Evolutionary conservation across 805 yeast genomes (phyloP), one percentile per base, ranked within the genome.

Genomic region (Wickerhamiella qilinensis): DNA sequence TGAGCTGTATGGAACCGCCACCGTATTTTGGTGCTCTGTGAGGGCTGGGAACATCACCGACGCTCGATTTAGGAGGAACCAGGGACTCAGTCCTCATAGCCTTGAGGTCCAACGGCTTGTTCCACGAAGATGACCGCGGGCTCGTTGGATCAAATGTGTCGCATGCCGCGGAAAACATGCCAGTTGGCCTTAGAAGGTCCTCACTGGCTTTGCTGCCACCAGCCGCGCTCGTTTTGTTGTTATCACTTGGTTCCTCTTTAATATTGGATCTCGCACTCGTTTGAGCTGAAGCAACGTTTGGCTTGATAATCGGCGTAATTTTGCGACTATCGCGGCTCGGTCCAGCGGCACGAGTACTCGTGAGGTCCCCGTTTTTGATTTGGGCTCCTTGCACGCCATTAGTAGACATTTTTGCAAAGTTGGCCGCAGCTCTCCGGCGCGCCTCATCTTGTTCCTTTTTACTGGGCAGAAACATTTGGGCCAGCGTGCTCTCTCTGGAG

Each of bases 81-180:
- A 38, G 34, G 31, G 35, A 18, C 9, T 35, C 30, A 8, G 24
- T 39, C 15, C 35, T 28, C 33, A 44, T 16, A 9, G 42, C 39
- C 14, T 40, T 12, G 2, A 41, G 14, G 24, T 46, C 44, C 6
- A 44, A 22, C 6, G 37, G 40, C 24, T 42, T 42, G 29, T 38
- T 21, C 55, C 55, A 51, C 28, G 39, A 41, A 8, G 32, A 35
- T 11, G 54, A 46, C 27, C 39, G 44, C 2, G 54, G 52, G 12
- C 44, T 46, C 45, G 47, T 38, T 15, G 49, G 53, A 33, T 49
- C 53, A 30, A 43, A n/a, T 29, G n/a, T n/a, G n/a, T n/a, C n/a
- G n/a, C n/a, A n/a, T n/a, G n/a, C n/a, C n/a, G n/a, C n/a, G n/a
- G n/a, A n/a, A n/a, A n/a, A n/a, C n/a, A n/a, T n/a, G n/a, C n/a